phyloP scores from a whole-genome alignment of 257 asterid species.

The Linderniella brevidens region DNA sequence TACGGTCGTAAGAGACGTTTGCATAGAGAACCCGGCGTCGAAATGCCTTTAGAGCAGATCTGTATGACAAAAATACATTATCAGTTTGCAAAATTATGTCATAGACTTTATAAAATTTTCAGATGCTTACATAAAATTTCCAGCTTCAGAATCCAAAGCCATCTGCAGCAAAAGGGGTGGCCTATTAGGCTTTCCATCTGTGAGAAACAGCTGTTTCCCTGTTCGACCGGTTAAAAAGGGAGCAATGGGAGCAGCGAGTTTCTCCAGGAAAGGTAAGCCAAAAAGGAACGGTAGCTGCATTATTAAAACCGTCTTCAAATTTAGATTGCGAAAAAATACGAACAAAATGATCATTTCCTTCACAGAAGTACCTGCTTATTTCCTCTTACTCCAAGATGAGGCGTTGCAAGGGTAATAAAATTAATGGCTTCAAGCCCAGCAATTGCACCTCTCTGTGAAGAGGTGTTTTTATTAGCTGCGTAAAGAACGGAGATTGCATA shows the following conservation, averaged over 20 bases:
- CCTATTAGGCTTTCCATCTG: conserved; percentile 61
- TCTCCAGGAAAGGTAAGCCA: conserved; percentile 78
- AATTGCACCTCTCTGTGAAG: conserved; percentile 42
- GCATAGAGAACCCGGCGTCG: conserved; percentile 76
- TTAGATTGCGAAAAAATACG: background rate
- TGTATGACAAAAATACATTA: conserved; percentile 21
- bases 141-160: conserved; percentile 79
- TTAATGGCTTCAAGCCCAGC: conserved; percentile 86
- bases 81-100: conserved; percentile 6
- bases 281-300: conserved; percentile 83
- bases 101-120: conserved; percentile 2
- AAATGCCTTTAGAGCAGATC: conserved; percentile 89
- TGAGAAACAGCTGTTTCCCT: conserved; percentile 69
- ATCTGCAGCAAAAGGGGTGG: conserved; percentile 78
- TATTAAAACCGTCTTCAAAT: conserved; percentile 1
- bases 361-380: conserved; percentile 50
- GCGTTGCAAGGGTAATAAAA: conserved; percentile 87
- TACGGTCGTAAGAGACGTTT: conserved; percentile 82
- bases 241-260: conserved; percentile 85
- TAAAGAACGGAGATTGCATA: conserved; percentile 58
- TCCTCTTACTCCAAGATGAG: conserved; percentile 97
- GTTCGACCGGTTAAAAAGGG: conserved; percentile 54
- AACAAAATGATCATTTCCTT: background rate
- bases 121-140: conserved; percentile 53
- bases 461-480: conserved; percentile 24